These are phyloP conservation scores for Lycium ferocissimum DNA, from an alignment of 257 asterid genomes.

Conservation along the genomic window DNA sequence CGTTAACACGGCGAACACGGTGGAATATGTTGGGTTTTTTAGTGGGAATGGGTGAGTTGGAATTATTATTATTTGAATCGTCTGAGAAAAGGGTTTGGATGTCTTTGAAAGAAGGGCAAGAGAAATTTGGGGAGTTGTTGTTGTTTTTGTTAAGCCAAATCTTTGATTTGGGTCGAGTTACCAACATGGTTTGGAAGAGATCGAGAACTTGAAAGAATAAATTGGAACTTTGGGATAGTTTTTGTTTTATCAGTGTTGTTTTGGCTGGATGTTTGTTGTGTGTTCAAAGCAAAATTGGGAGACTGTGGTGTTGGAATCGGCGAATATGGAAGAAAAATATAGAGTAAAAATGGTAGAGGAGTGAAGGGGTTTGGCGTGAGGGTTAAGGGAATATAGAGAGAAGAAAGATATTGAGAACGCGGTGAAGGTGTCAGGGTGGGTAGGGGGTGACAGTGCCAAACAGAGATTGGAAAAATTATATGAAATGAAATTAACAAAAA, in stretches of 20 bases:
- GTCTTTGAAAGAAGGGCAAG: conserved; percentile 86
- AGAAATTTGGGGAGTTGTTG: conserved; percentile 54
- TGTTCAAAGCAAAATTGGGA: conserved; percentile 18
- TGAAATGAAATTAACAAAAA: no score
- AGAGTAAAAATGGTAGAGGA: not conserved
- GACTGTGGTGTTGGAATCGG: not conserved
- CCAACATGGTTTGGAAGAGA: conserved; percentile 71
- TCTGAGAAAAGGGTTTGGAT: conserved; percentile 66
- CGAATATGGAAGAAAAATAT: conserved; percentile 22
- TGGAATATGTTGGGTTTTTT: conserved; percentile 59
- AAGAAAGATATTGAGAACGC: conserved; percentile 5
- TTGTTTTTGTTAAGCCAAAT: conserved; percentile 48
- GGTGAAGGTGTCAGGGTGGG: conserved; percentile 22
- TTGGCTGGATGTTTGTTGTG: not conserved
- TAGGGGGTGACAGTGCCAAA: not conserved
- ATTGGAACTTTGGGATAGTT: not conserved
- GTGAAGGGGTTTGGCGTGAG: conserved; percentile 23
- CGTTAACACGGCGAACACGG: conserved; percentile 70
- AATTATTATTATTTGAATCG: conserved; percentile 26
- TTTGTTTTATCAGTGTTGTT: not conserved
- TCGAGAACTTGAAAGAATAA: not conserved
- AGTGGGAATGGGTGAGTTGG: conserved; percentile 28
- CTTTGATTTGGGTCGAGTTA: conserved; percentile 66
- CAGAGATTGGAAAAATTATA: not conserved
- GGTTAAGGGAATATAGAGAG: conserved; percentile 2